Evolutionary conservation across 164 flowering plant species (phyloP), one percentile per base, ranked within the genome.

Genomic region (Stephania japonica): DNA sequence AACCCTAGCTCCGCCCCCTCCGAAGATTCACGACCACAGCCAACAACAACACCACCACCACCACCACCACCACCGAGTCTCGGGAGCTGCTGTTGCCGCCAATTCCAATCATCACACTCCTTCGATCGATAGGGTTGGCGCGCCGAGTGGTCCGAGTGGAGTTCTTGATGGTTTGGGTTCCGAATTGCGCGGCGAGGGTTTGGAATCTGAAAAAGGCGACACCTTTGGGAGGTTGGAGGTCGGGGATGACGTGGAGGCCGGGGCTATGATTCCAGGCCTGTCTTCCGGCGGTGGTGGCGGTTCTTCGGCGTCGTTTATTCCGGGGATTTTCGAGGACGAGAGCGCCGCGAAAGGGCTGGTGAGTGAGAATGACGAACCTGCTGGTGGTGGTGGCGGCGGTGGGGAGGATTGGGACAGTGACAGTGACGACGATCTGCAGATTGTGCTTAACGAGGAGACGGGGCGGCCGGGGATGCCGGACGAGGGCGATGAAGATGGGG

Each of bases 361-460:
- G 19, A 78, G 70, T 21, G 80, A 79, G 38, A 32, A 32, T 32
- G 1, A 32, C 4, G 38, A 4, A 32, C 38, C 38, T 32, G n/a
- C n/a, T 56, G 70, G n/a, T 0, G 74, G 25, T 44, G 67, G 72
- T 47, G 83, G 32, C 1, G 75, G n/a, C 18, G 87, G 68, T 11
- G 89, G 80, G 14, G 94, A 89, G 38, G 96, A 89, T 73, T 90
- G 94, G 91, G 97, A 90, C 64, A 91, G 97, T 82, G 96, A 94
- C 44, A 96, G 99, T 77, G 98, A 96, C 56, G 99, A 92, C 73
- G 99, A 92, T 84, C 80, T 96, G 82, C 94, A 91, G 85, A 96
- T 96, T 75, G 97, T 96, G 23, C 83, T 96, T 78, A 93, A 96
- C 77, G 98, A 91, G 42, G 77, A 78, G 24, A 47, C 76, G 32